Conservation (phyloP, 805 yeast genomes). For the Candida germanica region DNA sequence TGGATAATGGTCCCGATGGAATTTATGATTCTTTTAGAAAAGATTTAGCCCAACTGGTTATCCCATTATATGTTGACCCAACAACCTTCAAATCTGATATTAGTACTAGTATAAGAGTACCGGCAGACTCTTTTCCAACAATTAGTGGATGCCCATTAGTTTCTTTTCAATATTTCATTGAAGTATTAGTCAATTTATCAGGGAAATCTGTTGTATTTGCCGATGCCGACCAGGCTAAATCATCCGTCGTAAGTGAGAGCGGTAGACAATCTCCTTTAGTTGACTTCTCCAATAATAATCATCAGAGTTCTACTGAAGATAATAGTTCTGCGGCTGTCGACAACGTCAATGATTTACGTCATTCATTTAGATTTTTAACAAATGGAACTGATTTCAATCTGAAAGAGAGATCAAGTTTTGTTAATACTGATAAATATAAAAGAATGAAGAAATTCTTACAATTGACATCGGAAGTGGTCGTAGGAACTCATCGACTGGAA, state of each 20-base stretch:
- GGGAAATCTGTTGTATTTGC: conserved; percentile 47
- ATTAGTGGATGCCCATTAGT: conserved; percentile 68
- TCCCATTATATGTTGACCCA: conserved; percentile 80
- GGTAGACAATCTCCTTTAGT: conserved; percentile 14
- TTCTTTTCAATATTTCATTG: conserved; percentile 80
- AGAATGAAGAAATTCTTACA: conserved; percentile 74
- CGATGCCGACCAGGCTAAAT: conserved; percentile 13
- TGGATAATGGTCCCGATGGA: conserved; percentile 55
- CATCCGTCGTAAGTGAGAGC: conserved; percentile 7
- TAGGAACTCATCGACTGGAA: conserved; percentile 69
- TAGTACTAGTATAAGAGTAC: conserved; percentile 65
- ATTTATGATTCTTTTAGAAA: conserved; percentile 74
- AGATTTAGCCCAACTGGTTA: conserved; percentile 72
- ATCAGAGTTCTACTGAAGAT: conserved; percentile 2
- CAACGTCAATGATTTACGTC: conserved; percentile 17
- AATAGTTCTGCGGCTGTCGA: background rate
- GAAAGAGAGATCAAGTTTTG: conserved; percentile 42
- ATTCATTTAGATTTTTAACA: conserved; percentile 22
- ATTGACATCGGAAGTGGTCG: conserved; percentile 72
- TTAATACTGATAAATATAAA: conserved; percentile 79
- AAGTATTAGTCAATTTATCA: conserved; percentile 76
- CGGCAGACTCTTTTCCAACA: conserved; percentile 84
- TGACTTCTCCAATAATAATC: conserved; percentile 6
- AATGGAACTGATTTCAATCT: conserved; percentile 21
- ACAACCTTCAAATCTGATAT: conserved; percentile 52